Evolutionary conservation across 2,329 filamentous ascomycete genomes (phyloP), one percentile per base, ranked within the genome.

Genomic region (Talaromyces sp.): DNA sequence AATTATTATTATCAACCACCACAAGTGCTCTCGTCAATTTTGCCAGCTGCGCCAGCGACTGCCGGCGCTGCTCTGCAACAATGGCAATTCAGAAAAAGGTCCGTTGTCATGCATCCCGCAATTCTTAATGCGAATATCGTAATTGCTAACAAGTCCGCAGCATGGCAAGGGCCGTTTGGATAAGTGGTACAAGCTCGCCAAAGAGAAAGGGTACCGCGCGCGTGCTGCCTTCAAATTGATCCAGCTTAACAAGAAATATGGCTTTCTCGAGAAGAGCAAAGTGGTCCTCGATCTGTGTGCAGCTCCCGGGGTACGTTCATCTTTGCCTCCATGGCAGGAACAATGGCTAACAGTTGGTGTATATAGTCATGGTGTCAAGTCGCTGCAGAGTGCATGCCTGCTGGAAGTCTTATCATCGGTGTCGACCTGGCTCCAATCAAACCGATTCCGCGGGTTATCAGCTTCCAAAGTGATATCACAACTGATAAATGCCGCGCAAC

Each of bases 61-160:
- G 14, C 9, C 21, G 13, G 49, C 27, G 24, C 27, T 19, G 49
- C 49, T 17, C 35, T 31, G 43, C 64, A 59, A 70, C 69, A 66
- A 98, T 98, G 95, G 93, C 91, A 71, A 93, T 98, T 71, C 91
- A 98, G 74, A 97, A 98, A 84, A 98, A 98, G 80, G 84, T 82
- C 66, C 58, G 71, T 49, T 61, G 62, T 52, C 21, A 6, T 17
- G 8, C 21, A 0, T 2, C 24, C 43, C 19, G 29, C 14, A 27
- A 38, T 19, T 0, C 26, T 27, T 50, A 17, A 8, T 21, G 55
- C 41, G 32, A 26, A 43, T 29, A 17, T 46, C 35, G 24, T 38
- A 46, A 19, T 24, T 7, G 43, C 41, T 73, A 71, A 69, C 79
- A 60, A 75, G 60, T 58, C 61, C 62, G 60, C 66, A 85, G 84